Conservation (phyloP, 257 asterid genomes). For the Nicotiana sylvestris region DNA sequence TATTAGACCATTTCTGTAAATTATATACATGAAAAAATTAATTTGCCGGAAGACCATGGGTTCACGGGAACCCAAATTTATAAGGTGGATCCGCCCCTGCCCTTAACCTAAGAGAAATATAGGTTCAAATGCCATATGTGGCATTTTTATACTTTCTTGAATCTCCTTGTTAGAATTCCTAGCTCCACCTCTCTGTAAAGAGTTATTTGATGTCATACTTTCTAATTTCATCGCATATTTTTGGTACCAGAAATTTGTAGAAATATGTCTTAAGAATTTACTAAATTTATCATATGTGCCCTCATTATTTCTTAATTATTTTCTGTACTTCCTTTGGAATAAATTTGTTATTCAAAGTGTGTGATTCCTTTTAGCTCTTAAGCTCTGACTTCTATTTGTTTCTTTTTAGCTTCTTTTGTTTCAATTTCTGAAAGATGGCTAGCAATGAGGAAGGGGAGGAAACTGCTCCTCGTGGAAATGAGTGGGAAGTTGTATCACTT, state of each 20-base stretch:
- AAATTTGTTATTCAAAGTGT: not conserved
- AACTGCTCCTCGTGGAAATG: conserved; percentile 59
- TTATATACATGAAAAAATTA: no score
- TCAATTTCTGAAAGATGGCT: conserved; percentile 38
- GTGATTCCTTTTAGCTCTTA: not conserved
- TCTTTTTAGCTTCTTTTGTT: conserved; percentile 13
- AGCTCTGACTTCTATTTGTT: not conserved
- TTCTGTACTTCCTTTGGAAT: not conserved
- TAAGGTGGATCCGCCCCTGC: no score
- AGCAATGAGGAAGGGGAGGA: conserved; percentile 47
- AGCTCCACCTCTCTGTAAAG: not conserved
- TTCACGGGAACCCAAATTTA: no score
- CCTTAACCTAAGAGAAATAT: no score
- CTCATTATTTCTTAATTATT: not conserved
- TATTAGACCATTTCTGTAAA: no score
- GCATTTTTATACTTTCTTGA: no score
- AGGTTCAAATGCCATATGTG: no score
- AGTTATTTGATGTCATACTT: not conserved
- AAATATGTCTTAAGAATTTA: not conserved
- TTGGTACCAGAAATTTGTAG: not conserved
- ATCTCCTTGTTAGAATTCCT: no score
- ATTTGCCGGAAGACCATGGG: no score
- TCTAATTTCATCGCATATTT: not conserved
- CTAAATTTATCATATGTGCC: not conserved
- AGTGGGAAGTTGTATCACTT: conserved; percentile 91